Evolutionary conservation across 1,139 yeast genomes (phyloP).

Genomic region (Scheffersomyces illinoinensis): DNA sequence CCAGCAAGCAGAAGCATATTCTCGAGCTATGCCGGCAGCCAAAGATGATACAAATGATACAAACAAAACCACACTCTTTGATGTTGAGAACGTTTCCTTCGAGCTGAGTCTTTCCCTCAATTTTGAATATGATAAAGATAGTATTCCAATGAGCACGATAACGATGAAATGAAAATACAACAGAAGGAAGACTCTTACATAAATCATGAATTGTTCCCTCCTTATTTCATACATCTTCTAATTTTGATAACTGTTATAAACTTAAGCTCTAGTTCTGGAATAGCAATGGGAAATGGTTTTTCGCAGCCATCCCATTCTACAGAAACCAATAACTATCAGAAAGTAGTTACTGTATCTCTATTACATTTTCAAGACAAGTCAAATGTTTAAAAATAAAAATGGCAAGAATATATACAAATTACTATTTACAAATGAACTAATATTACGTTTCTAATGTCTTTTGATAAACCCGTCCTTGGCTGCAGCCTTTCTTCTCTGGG

Average conservation of each 20-base stretch:
- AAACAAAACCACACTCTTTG: not conserved
- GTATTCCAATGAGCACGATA: too few species aligned
- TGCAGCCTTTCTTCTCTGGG: constrained; percentile 36
- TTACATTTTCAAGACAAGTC: not conserved
- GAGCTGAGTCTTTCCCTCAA: not conserved
- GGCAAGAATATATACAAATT: not conserved
- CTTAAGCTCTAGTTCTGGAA: too few species aligned
- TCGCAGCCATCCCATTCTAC: too few species aligned
- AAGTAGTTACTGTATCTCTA: not conserved
- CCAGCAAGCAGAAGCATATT: not conserved
- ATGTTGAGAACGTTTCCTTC: not conserved
- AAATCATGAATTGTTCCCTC: too few species aligned
- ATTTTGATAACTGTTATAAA: too few species aligned
- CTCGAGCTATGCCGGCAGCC: not conserved
- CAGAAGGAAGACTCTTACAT: too few species aligned
- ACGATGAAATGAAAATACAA: too few species aligned
- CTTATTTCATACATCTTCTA: too few species aligned
- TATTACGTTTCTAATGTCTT: constrained; percentile 25
- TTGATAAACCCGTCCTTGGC: constrained; percentile 39
- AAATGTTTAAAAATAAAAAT: not conserved
- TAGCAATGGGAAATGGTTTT: too few species aligned
- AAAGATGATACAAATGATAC: not conserved
- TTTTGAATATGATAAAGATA: not conserved
- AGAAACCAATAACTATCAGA: too few species aligned
- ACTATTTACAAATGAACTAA: not conserved